Evolutionary conservation across 306 rosid species (phyloP).

Genomic region (Ceratonia siliqua): DNA sequence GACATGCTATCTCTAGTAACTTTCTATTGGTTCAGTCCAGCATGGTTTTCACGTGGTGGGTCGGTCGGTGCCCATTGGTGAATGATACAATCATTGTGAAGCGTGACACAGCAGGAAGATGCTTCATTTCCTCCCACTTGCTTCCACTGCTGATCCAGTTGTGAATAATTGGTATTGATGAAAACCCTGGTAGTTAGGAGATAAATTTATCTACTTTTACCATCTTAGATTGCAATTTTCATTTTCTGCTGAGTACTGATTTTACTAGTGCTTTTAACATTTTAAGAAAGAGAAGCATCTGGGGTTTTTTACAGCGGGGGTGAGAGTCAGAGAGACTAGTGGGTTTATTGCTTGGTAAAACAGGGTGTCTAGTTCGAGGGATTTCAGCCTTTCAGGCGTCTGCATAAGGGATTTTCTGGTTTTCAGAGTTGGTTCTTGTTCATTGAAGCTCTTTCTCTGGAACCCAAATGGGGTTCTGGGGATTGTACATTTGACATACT

Average conservation of each 20-base stretch:
- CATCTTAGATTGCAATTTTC: neutral
- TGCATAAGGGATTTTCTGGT: constrained; percentile 20
- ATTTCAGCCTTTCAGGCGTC: constrained; percentile 27
- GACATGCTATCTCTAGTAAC: neutral
- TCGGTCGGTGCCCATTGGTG: neutral
- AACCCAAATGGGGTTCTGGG: constrained; percentile 35
- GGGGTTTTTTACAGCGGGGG: constrained; percentile 7
- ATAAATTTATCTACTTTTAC: neutral
- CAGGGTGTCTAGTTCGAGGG: neutral
- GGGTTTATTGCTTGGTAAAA: neutral
- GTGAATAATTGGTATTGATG: constrained; percentile 17
- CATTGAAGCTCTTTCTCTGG: constrained; percentile 15
- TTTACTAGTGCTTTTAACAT: neutral
- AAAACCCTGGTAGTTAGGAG: neutral
- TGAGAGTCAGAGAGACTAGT: neutral
- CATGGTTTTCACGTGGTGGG: constrained; percentile 15
- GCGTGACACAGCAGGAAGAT: constrained; percentile 38
- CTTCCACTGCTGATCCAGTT: constrained; percentile 13
- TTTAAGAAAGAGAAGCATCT: neutral
- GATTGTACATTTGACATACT: constrained; percentile 12
- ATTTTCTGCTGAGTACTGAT: neutral
- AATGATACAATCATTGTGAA: constrained; percentile 17
- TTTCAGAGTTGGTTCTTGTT: constrained; percentile 41
- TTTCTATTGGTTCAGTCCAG: neutral
- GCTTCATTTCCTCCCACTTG: constrained; percentile 45